Base-by-base conservation (phyloP, 2,329 filamentous ascomycete species). In the Curvularia sp. region DNA sequence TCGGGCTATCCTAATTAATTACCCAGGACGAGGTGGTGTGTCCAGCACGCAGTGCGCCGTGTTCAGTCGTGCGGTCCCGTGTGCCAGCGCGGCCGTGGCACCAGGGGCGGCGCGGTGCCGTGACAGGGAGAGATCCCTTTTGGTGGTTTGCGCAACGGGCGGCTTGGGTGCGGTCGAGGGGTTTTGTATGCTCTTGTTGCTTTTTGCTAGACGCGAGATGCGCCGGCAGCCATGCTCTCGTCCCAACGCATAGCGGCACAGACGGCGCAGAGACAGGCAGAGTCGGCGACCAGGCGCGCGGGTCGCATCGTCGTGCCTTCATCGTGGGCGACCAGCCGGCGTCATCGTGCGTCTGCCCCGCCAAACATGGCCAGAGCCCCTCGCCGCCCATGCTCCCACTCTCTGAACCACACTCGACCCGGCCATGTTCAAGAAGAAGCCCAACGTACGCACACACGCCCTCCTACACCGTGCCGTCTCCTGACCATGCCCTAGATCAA, bases 351-450 rank as follows among this genome's bases (percentile, higher is more conserved):
- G 30, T 20, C 33, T 49, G 52, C 42, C 41, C 47, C 47, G 43
- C 52, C 42, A 48, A 33, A 10, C 24, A 47, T 31, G 5, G 30
- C n/a, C 47, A 24, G 10, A 2, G 30, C 20, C 47, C 18, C 47
- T n/a, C 30, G 13, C 20, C 31, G 18, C 48, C n/a, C 20, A 15
- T 33, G 33, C 33, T 38, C 33, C 33, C 33, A 5, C 13, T 15
- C 33, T 15, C 4, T n/a, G 13, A 38, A 38, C 33, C 13, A 43
- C 49, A 53, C 28, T 31, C n/a, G 26, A 26, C 20, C 5, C 49
- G 67, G 67, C 35, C 57, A 88, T 88, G 85, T 88, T 88, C 77
- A 87, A 87, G 72, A 88, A 88, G 75, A 88, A 87, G 75, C 85
- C 85, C 15, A 84, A 82, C 47, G 84, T 85, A 73, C 28, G 64